These are phyloP conservation scores for Yarrowia divulgata DNA, from an alignment of 805 yeast genomes.

Conservation along the genomic window DNA sequence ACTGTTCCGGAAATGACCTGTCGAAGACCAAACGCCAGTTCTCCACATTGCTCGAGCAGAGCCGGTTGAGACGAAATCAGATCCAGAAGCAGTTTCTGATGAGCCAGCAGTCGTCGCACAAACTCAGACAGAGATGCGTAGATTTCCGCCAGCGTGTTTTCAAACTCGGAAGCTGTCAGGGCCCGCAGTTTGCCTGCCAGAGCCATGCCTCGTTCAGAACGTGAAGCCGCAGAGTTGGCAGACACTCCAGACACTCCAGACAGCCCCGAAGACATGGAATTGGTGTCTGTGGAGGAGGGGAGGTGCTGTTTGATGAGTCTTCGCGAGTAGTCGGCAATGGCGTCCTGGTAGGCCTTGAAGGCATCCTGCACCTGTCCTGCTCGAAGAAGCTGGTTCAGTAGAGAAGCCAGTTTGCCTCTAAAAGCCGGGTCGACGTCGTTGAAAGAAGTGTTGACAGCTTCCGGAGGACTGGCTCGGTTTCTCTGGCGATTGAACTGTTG, in stretches of 20 bases:
- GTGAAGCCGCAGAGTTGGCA: constrained; percentile 41
- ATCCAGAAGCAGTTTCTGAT: constrained; percentile 80
- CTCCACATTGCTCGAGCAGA: constrained; percentile 55
- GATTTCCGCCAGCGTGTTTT: constrained; percentile 66
- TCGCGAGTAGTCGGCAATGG: constrained; percentile 73
- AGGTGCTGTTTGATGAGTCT: constrained; percentile 68
- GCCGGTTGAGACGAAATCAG: constrained; percentile 59
- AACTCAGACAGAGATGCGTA: constrained; percentile 74
- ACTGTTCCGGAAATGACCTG: constrained; percentile 76
- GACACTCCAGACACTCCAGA: constrained; percentile 18
- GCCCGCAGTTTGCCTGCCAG: constrained; percentile 62
- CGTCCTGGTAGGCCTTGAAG: constrained; percentile 69
- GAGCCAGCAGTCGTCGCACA: constrained; percentile 73
- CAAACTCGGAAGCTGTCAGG: constrained; percentile 77
- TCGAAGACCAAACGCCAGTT: constrained; percentile 57
- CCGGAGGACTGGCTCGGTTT: constrained; percentile 15
- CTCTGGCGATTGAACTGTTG: constrained; percentile 44
- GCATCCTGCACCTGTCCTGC: constrained; percentile 70
- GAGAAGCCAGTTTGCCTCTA: constrained; percentile 55
- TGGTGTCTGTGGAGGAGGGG: constrained; percentile 57
- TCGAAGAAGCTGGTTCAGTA: constrained; percentile 63
- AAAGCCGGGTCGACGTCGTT: constrained; percentile 46
- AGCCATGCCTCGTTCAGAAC: constrained; percentile 51
- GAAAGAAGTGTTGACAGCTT: constrained; percentile 14
- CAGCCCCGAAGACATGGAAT: constrained; percentile 43